Conservation (phyloP, 192 early-diverging fungal species). For the Coemansia sp. region DNA sequence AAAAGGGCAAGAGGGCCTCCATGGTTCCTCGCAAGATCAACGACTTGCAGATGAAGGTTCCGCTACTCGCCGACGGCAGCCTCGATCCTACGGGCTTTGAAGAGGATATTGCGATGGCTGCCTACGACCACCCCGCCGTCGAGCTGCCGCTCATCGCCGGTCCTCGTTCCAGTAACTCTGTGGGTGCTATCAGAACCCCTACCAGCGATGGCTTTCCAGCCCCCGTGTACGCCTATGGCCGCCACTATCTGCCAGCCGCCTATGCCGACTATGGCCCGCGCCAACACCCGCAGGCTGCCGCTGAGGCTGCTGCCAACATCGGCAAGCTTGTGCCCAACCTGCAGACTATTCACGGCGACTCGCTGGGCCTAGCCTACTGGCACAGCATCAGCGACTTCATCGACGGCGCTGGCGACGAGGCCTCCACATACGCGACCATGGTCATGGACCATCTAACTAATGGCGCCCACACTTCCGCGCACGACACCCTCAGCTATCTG, state of each 20-base stretch:
- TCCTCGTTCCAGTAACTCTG: background rate
- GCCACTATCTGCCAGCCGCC: constrained; percentile 20
- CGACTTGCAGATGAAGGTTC: constrained; percentile 29
- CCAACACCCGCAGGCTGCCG: constrained; percentile 4
- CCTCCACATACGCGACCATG: constrained; percentile 18
- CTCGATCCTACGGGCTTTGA: constrained; percentile 36
- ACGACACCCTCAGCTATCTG: constrained; percentile 16
- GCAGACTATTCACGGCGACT: constrained; percentile 34
- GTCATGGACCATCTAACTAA: constrained; percentile 49
- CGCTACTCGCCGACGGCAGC: constrained; percentile 38
- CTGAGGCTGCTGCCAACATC: background rate
- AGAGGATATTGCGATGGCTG: constrained; percentile 24
- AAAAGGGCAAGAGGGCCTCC: constrained; percentile 13
- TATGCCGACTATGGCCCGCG: constrained; percentile 36
- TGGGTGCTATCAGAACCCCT: background rate
- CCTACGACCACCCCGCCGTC: constrained; percentile 13
- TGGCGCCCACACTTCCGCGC: constrained; percentile 25
- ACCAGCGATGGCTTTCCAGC: background rate
- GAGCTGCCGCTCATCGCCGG: constrained; percentile 18
- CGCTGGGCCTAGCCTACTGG: constrained; percentile 53
- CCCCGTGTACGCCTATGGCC: constrained; percentile 24
- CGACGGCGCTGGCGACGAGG: constrained; percentile 39
- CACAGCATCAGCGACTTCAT: constrained; percentile 52
- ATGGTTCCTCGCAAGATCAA: constrained; percentile 25
- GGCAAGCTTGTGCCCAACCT: constrained; percentile 10